A percentile compares a stretch with the other conserved stretches of the same genome.
Conservation (phyloP, 345 rosid species). For the Boechera stricta region DNA sequence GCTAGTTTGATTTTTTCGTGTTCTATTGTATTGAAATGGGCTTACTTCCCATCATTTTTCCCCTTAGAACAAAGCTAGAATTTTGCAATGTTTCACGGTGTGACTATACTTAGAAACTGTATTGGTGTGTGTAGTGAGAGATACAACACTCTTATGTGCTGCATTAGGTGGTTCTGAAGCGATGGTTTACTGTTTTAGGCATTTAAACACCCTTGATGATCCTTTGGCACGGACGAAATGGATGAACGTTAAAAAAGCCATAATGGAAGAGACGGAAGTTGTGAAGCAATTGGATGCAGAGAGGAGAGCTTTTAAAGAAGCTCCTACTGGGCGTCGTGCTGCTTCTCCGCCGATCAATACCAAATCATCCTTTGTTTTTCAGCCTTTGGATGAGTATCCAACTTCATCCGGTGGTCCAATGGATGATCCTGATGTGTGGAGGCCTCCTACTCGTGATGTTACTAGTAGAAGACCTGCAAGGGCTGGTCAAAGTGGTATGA, state of each 20-base stretch:
- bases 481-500: constrained; percentile 72
- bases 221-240: constrained; percentile 86
- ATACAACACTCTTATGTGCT: background rate
- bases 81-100: background rate
- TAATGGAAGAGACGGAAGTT: constrained; percentile 87
- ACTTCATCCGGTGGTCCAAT: constrained; percentile 81
- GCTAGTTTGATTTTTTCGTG: background rate
- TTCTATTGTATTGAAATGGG: constrained; percentile 1
- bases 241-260: constrained; percentile 92
- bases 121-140: background rate
- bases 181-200: constrained; percentile 50
- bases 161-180: constrained; percentile 5
- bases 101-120: constrained; percentile 13
- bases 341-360: constrained; percentile 88
- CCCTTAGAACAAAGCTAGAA: background rate
- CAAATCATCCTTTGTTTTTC: constrained; percentile 89
- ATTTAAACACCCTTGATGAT: constrained; percentile 78
- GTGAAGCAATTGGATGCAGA: constrained; percentile 94
- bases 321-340: constrained; percentile 72
- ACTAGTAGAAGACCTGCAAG: constrained; percentile 75
- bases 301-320: constrained; percentile 90
- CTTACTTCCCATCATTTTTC: background rate
- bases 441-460: constrained; percentile 94
- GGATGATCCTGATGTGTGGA: constrained; percentile 99
- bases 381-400: constrained; percentile 96